Evolutionary conservation across 495 filamentous ascomycete genomes (phyloP), one percentile per base, ranked within the genome.

Genomic region (Hypoxylon subgilvum): DNA sequence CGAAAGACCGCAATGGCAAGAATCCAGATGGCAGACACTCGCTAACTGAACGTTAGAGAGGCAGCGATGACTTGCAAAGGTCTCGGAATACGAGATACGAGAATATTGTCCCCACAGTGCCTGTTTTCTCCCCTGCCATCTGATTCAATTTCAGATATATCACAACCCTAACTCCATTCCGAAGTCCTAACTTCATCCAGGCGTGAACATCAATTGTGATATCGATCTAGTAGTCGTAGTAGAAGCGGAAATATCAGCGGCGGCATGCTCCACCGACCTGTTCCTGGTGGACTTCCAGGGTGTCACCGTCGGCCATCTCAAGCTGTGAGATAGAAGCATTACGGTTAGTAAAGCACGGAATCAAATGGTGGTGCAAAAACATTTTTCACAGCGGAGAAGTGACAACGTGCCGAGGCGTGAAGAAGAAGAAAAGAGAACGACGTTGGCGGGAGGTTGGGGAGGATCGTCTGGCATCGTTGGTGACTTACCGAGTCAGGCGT

Each of bases 211-310:
- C 39, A 5, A 22, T 27, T 16, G 21, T 30, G 28, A 18, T 23
- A 43, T 45, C 27, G 19, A 13, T 12, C 5, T 9, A 28, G 14
- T 6, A 45, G 16, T 21, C 13, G 16, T 21, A 25, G n/a, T n/a
- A n/a, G 25, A 22, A 18, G 3, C 50, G 49, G 49, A n/a, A 9
- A 40, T 25, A 14, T 66, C 39, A 71, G 61, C 51, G 75, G 61
- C 70, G 80, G 28, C 87, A 54, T 3, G 44, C 22, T 17, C 61
- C 89, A 50, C 94, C 95, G 50, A 97, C 96, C 71, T 99, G 95
- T 71, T 99, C 95, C 66, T 97, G 95, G 75, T 97, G 95, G 19
- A 99, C 95, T 69, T 99, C 95, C 6, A 99, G 84, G 1, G 90
- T 95, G 67, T 99, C 95, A 12, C 95, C 94, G 61, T 99, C 95